phyloP scores from a whole-genome alignment of 805 yeast species.

The Kazachstania taianensis region DNA sequence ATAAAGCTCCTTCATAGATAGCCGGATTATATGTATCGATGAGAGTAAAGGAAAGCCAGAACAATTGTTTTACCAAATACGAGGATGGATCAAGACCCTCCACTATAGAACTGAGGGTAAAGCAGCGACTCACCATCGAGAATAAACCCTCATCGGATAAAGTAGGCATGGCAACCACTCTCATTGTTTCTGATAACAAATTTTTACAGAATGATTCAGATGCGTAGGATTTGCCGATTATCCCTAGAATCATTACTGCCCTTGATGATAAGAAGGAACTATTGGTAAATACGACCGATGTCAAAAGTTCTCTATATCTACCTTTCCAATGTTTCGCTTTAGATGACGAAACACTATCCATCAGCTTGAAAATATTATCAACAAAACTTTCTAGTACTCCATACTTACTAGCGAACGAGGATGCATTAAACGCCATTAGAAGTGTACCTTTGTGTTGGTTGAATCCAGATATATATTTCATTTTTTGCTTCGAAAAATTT shows the following conservation, averaged over 20 bases:
- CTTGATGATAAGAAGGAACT: slow-evolving; percentile 55
- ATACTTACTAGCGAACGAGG: slow-evolving; percentile 32
- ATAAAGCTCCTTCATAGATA: slow-evolving; percentile 33
- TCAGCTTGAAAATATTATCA: slow-evolving; percentile 42
- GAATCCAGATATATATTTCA: slow-evolving; percentile 59
- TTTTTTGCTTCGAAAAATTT: slow-evolving; percentile 46
- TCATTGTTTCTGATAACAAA: slow-evolving; percentile 24
- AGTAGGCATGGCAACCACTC: slow-evolving; percentile 29
- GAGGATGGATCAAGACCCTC: slow-evolving; percentile 31
- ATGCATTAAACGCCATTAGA: slow-evolving; percentile 26
- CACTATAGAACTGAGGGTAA: slow-evolving; percentile 32
- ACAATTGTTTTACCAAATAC: slow-evolving; percentile 23
- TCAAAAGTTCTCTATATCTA: slow-evolving; percentile 54
- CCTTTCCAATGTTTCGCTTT: slow-evolving; percentile 48
- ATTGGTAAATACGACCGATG: slow-evolving; percentile 48
- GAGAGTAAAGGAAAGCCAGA: slow-evolving; percentile 31
- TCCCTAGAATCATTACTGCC: slow-evolving; percentile 60
- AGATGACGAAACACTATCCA: slow-evolving; percentile 37
- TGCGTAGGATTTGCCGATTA: slow-evolving; percentile 52
- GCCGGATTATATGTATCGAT: slow-evolving; percentile 28
- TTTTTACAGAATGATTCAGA: slow-evolving; percentile 41
- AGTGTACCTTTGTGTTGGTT: slow-evolving; percentile 41
- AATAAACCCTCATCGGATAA: slow-evolving; percentile 25
- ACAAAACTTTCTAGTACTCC: slow-evolving; percentile 49
- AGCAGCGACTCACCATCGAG: slow-evolving; percentile 30